These are phyloP conservation scores for Backusella tarrabulga DNA, from an alignment of 192 early-diverging fungal genomes.

Conservation along the genomic window DNA sequence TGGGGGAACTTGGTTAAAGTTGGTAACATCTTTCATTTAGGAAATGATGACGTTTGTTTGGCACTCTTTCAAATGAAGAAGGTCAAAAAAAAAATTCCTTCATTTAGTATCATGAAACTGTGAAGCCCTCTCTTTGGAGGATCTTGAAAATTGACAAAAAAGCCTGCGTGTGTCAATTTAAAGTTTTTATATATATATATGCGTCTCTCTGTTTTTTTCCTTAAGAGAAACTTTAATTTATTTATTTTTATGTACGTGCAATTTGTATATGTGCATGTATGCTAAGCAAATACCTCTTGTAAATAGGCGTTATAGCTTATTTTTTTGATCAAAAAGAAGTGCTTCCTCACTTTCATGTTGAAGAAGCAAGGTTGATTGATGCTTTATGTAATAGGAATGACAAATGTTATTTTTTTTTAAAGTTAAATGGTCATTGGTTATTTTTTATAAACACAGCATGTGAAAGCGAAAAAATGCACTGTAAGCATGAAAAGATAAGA, in stretches of 20 bases:
- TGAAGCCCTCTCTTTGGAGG: neutral
- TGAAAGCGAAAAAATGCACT: constrained; percentile 3
- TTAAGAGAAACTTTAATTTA: neutral
- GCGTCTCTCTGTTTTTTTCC: neutral
- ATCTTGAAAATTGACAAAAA: too few relatives aligned
- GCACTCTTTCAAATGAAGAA: neutral
- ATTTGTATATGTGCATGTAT: neutral
- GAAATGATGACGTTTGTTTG: neutral
- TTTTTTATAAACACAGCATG: neutral
- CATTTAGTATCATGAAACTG: neutral
- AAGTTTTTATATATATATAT: neutral
- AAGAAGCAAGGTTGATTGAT: neutral
- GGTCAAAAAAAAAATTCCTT: neutral
- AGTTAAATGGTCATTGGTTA: neutral
- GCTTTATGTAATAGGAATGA: neutral
- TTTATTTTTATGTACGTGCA: neutral
- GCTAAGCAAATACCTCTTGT: too few relatives aligned
- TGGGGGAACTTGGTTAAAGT: neutral
- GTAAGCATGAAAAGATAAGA: constrained; percentile 1
- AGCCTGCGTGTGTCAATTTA: neutral
- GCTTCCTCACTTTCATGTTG: too few relatives aligned
- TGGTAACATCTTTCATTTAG: neutral
- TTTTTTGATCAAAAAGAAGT: too few relatives aligned
- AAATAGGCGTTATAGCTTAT: too few relatives aligned
- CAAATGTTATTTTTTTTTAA: neutral